Evolutionary conservation across 1,284 basidiomycete species (phyloP).

Genomic region (Microbotryum intermedium): DNA sequence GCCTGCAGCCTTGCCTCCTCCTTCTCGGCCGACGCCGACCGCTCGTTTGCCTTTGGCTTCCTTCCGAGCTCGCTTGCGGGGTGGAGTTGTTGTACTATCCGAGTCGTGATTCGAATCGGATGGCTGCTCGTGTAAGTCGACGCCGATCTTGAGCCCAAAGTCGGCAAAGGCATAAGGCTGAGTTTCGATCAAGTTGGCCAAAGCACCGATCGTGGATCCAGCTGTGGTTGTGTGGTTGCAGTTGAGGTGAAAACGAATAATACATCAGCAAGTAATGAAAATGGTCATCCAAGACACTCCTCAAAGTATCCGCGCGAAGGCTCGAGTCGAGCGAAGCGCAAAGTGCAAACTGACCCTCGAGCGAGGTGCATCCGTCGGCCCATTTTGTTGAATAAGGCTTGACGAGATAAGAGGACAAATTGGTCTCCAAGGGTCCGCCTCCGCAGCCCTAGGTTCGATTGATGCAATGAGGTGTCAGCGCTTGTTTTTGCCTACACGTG

Average conservation of each 20-base stretch:
- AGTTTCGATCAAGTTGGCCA: constrained; percentile 27
- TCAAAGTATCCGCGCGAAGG: no score
- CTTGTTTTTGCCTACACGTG: background rate
- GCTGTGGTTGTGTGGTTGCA: no score
- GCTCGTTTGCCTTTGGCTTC: background rate
- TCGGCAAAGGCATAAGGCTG: constrained; percentile 24
- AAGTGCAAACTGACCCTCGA: constrained; percentile 35
- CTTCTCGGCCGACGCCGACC: background rate
- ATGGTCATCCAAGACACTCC: no score
- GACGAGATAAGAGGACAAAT: constrained; percentile 41
- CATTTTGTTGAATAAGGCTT: constrained; percentile 37
- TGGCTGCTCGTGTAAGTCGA: constrained; percentile 1
- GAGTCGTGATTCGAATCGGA: background rate
- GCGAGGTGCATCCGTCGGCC: constrained; percentile 36
- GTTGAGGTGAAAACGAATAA: background rate
- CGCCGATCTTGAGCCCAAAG: constrained; percentile 14
- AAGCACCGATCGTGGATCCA: constrained; percentile 33
- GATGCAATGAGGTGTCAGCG: constrained; percentile 4
- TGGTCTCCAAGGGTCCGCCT: constrained; percentile 41
- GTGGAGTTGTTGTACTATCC: background rate
- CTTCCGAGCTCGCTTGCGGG: background rate
- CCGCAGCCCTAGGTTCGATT: constrained; percentile 38
- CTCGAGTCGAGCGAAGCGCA: background rate
- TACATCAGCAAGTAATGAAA: no score
- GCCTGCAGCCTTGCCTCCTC: constrained; percentile 8